Percentiles rank a stretch among this genome's conserved stretches.
Evolutionary conservation across 1,284 basidiomycete genomes (phyloP).

Genomic region (Apiotrichum sp.): DNA sequence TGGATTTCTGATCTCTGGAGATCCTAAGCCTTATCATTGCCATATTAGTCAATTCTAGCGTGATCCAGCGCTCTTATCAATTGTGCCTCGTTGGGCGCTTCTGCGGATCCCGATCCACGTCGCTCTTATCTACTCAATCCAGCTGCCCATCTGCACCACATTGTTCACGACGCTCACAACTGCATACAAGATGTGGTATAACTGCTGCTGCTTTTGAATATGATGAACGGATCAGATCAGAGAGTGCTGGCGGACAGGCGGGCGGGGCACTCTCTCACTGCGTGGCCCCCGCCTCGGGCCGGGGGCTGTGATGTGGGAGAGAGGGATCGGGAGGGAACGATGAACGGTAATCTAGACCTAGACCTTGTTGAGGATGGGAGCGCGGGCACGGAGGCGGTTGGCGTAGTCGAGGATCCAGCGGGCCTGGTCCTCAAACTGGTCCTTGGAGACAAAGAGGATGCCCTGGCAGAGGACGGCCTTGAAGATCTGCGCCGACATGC

Average conservation of each 20-base stretch:
- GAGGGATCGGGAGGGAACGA: neutral
- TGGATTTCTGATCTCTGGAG: too few relatives aligned
- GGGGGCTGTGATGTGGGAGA: neutral
- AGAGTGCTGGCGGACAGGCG: too few relatives aligned
- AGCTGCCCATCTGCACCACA: too few relatives aligned
- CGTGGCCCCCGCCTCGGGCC: too few relatives aligned
- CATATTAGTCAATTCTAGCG: too few relatives aligned
- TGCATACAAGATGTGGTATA: slow-evolving; percentile 11
- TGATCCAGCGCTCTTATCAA: too few relatives aligned
- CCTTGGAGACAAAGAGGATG: slow-evolving; percentile 48
- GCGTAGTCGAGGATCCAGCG: slow-evolving; percentile 41
- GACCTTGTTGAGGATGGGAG: slow-evolving; percentile 4
- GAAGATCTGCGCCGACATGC: slow-evolving; percentile 58
- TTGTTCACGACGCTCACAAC: neutral
- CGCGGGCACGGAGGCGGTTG: neutral
- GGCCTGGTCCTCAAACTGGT: slow-evolving; percentile 47
- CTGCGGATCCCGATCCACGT: too few relatives aligned
- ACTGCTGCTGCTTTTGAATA: neutral
- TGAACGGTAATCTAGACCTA: neutral
- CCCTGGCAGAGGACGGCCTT: slow-evolving; percentile 57
- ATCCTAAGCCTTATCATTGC: too few relatives aligned
- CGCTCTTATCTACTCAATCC: too few relatives aligned
- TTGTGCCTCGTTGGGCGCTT: too few relatives aligned
- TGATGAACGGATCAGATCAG: neutral
- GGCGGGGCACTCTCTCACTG: too few relatives aligned